Base-by-base conservation (phyloP, 163 green algal genomes). In the Volvox carteri region DNA sequence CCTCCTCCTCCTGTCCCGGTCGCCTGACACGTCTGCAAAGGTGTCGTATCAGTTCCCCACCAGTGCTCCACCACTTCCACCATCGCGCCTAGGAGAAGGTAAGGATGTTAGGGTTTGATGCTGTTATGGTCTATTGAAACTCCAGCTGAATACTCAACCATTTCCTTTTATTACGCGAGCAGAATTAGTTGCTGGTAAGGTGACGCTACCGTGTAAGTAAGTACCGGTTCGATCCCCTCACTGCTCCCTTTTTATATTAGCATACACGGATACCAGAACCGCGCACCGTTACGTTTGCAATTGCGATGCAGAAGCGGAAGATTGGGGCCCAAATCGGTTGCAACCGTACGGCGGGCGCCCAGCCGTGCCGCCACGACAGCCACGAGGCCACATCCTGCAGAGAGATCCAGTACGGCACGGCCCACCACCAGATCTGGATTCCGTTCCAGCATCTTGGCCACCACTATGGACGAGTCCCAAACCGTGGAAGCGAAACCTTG, bases 321-420 rank as follows among this genome's bases (percentile, higher is more conserved):
- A 81, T 96, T 96, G 35, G 87, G 87, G 11, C 16, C 60, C 73
- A 96, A 85, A 78, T 96, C 94, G 23, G 93, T 96, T 7, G 91
- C 90, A 23, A 90, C 85, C 0, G 93, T 92, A 23, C 42, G 46
- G 14, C 60, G 62, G 18, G 90, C 91, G 6, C 94, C 94, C 46
- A 96, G 90, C 28, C 62, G 41, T 14, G 67, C 67, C 46, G 81
- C 81, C 7, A 62, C 50, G 25, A 74, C 19, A 0, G 44, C 81
- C 67, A 73, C 67, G n/a, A 88, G 81, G 35, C 81, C 81, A 41
- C 81, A 88, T 19, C 81, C 81, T 21, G 81, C 81, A 19, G 39
- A 70, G 6, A 88, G 81, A 48, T 88, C 81, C 67, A 88, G 35
- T 33, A 79, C 21, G 35, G 42, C n/a, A 41, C 67, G 52, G 19